phyloP scores from a whole-genome alignment of 2,329 filamentous ascomycete species.

The Curvularia verruculosa region DNA sequence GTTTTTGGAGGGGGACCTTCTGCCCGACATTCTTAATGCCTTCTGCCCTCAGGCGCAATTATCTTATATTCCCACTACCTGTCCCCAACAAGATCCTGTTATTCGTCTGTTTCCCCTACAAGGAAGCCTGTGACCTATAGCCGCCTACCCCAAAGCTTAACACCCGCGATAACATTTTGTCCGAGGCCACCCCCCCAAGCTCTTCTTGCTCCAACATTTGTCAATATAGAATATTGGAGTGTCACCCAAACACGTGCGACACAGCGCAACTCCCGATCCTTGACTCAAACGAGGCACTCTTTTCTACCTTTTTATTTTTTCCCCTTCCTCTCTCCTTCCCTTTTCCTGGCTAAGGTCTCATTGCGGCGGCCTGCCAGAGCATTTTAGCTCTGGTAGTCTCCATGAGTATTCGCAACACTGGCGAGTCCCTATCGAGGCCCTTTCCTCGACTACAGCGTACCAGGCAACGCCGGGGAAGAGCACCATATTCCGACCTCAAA shows the following conservation, averaged over 20 bases:
- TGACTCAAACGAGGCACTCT: slow-evolving; percentile 46
- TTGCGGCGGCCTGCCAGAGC: slow-evolving; percentile 56
- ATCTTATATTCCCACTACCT: slow-evolving; percentile 50
- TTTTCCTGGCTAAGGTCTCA: slow-evolving; percentile 53
- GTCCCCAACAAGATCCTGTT: slow-evolving; percentile 42
- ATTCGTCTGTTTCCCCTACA: slow-evolving; percentile 35
- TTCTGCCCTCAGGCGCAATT: slow-evolving; percentile 44
- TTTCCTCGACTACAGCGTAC: slow-evolving; percentile 55
- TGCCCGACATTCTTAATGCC: slow-evolving; percentile 49
- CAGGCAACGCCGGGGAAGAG: slow-evolving; percentile 53
- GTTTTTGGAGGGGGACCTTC: slow-evolving; percentile 44
- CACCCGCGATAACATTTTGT: slow-evolving; percentile 46
- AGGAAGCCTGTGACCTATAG: slow-evolving; percentile 46
- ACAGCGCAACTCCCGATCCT: slow-evolving; percentile 45
- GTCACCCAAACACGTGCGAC: slow-evolving; percentile 52
- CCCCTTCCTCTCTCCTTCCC: too few species aligned
- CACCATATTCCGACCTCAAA: slow-evolving; percentile 50
- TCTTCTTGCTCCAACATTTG: slow-evolving; percentile 49
- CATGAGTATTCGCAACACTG: slow-evolving; percentile 59
- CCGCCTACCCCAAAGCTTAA: slow-evolving; percentile 48
- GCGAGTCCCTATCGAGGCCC: slow-evolving; percentile 56
- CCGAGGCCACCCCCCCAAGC: slow-evolving; percentile 44
- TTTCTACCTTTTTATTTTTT: slow-evolving; percentile 26
- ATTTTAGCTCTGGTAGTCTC: slow-evolving; percentile 58
- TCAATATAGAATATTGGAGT: slow-evolving; percentile 49